Evolutionary conservation across 768 basidiomycete genomes (phyloP).

Genomic region (Cubamyces lactineus): DNA sequence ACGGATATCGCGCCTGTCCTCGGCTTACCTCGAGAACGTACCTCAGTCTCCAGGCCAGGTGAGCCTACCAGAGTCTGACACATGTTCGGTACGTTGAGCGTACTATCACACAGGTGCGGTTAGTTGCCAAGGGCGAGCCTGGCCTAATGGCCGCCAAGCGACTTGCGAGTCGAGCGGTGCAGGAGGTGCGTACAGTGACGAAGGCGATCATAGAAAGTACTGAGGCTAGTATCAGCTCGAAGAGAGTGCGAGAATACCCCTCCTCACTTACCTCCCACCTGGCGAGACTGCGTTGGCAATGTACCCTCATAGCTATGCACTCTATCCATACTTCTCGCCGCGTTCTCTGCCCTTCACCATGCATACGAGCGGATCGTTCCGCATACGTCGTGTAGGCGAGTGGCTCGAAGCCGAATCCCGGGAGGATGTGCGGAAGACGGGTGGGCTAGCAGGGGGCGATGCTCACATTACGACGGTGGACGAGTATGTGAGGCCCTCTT

Average conservation of each 20-base stretch:
- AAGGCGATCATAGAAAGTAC: neutral
- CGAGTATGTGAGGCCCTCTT: constrained; percentile 37
- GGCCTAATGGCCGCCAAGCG: constrained; percentile 51
- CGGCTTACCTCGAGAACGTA: constrained; percentile 62
- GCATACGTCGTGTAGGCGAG: constrained; percentile 64
- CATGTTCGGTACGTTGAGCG: neutral
- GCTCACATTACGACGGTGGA: constrained; percentile 39
- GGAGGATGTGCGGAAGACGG: constrained; percentile 42
- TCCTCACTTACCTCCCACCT: constrained; percentile 30
- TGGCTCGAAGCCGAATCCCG: constrained; percentile 49
- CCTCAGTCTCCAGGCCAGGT: constrained; percentile 49
- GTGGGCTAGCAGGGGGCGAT: constrained; percentile 42
- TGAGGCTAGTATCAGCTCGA: constrained; percentile 1
- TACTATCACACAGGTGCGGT: constrained; percentile 47
- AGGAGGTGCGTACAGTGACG: constrained; percentile 47
- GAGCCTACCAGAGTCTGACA: constrained; percentile 2
- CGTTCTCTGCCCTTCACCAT: constrained; percentile 53
- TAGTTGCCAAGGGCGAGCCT: constrained; percentile 51
- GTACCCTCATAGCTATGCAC: constrained; percentile 52
- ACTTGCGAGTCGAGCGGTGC: constrained; percentile 53
- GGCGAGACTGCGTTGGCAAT: constrained; percentile 15
- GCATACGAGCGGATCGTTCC: constrained; percentile 49
- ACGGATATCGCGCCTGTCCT: constrained; percentile 68
- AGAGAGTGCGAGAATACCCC: constrained; percentile 7
- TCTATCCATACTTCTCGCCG: constrained; percentile 67